phyloP scores from a whole-genome alignment of 495 filamentous ascomycete species.

The Trichoderma reesei region DNA sequence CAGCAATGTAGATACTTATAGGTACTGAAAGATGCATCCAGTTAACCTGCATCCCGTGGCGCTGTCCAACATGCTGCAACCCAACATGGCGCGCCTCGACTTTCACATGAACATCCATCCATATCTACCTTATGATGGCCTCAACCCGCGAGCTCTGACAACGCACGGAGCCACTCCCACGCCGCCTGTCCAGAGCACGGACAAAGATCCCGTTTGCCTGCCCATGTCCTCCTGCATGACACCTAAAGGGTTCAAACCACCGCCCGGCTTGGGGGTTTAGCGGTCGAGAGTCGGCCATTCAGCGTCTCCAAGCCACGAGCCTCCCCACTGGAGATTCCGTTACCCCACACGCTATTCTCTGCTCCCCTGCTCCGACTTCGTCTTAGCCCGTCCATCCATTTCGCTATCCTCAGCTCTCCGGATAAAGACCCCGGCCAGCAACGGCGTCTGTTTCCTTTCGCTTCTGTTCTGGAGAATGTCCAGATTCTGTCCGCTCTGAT shows the following conservation, averaged over 20 bases:
- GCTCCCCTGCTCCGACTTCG: not conserved
- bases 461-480: not conserved
- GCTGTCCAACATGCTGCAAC: no score
- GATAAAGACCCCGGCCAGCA: not conserved
- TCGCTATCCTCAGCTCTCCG: not conserved
- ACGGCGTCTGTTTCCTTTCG: not conserved
- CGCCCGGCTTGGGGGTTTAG: not conserved
- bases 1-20: no score
- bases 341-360: constrained; percentile 8
- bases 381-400: not conserved
- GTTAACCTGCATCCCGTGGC: no score
- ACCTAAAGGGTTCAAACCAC: not conserved
- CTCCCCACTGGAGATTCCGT: not conserved
- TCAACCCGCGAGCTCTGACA: no score
- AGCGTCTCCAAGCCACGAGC: not conserved
- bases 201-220: not conserved
- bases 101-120: no score
- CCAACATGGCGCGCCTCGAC: no score
- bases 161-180: no score
- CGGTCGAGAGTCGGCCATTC: not conserved
- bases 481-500: not conserved
- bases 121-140: no score
- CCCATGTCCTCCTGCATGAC: not conserved
- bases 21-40: no score
- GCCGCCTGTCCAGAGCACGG: not conserved